Evolutionary conservation across 768 basidiomycete species (phyloP).

Genomic region (Boletellus emodensis): DNA sequence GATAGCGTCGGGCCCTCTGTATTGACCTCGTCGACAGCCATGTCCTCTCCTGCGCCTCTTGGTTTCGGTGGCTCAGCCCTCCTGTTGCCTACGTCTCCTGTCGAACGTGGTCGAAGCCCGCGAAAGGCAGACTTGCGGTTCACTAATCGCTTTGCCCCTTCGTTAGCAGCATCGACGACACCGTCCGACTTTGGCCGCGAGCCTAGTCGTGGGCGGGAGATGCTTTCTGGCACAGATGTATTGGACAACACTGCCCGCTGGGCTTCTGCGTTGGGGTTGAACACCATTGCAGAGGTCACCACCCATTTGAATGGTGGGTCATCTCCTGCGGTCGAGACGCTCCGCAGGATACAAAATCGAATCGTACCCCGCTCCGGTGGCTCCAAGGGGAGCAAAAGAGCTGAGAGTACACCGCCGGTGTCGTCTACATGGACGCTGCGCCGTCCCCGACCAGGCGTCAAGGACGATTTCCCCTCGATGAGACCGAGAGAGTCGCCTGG

Average conservation of each 20-base stretch:
- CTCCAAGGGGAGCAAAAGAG: slow-evolving; percentile 14
- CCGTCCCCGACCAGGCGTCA: slow-evolving; percentile 7
- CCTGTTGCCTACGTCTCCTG: slow-evolving; percentile 17
- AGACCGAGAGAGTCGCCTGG: slow-evolving; percentile 3
- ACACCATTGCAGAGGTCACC: slow-evolving; percentile 21
- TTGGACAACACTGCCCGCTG: slow-evolving; percentile 28
- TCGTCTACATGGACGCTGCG: slow-evolving; percentile 19
- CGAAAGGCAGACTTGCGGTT: slow-evolving; percentile 15
- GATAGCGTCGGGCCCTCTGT: slow-evolving; percentile 21
- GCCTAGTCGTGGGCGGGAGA: slow-evolving; percentile 16
- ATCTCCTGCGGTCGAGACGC: slow-evolving; percentile 16
- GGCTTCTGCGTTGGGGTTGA: slow-evolving; percentile 22
- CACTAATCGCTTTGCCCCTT: slow-evolving; percentile 18
- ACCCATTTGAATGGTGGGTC: slow-evolving; percentile 12
- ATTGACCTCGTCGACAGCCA: slow-evolving; percentile 12
- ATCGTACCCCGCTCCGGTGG: background rate
- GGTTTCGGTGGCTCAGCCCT: slow-evolving; percentile 26
- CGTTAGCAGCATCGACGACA: slow-evolving; percentile 21
- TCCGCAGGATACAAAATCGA: slow-evolving; percentile 20
- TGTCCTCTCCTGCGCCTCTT: slow-evolving; percentile 21
- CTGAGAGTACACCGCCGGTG: slow-evolving; percentile 30
- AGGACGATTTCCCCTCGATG: slow-evolving; percentile 9
- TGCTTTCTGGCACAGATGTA: slow-evolving; percentile 18
- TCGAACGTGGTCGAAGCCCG: slow-evolving; percentile 29
- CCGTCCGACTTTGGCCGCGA: slow-evolving; percentile 24